Evolutionary conservation across 23 red algal genomes (phyloP).

Genomic region (Gracilaria domingensis): DNA sequence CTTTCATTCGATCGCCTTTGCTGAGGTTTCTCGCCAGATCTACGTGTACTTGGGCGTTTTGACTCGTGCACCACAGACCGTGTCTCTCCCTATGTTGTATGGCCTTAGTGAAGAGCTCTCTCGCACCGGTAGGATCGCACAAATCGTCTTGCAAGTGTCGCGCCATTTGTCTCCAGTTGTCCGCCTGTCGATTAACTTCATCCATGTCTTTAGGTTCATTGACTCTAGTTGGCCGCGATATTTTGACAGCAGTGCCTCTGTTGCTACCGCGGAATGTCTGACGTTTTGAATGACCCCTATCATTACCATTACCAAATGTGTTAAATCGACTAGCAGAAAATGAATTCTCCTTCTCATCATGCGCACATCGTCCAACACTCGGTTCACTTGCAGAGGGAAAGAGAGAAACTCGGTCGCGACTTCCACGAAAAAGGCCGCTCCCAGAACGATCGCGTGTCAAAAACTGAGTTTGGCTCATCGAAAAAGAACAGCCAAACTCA

Average conservation of each 20-base stretch:
- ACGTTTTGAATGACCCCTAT: slow-evolving; percentile 9
- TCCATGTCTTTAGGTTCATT: slow-evolving; percentile 42
- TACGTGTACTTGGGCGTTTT: slow-evolving; percentile 70
- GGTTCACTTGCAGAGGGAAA: slow-evolving; percentile 50
- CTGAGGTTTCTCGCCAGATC: slow-evolving; percentile 63
- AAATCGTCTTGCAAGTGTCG: slow-evolving; percentile 69
- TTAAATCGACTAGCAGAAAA: slow-evolving; percentile 21
- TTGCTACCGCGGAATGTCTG: slow-evolving; percentile 22
- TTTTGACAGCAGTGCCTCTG: slow-evolving; percentile 54
- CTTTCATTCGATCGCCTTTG: slow-evolving; percentile 50
- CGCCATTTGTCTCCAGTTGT: slow-evolving; percentile 75
- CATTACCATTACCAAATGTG: neutral
- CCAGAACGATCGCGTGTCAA: slow-evolving; percentile 12
- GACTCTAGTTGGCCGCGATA: slow-evolving; percentile 65
- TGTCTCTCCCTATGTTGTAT: slow-evolving; percentile 74
- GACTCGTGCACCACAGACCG: slow-evolving; percentile 52
- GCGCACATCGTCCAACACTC: slow-evolving; percentile 24
- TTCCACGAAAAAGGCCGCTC: slow-evolving; percentile 35
- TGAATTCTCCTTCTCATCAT: slow-evolving; percentile 56
- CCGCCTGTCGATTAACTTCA: slow-evolving; percentile 56
- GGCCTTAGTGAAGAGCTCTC: slow-evolving; percentile 52
- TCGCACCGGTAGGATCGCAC: slow-evolving; percentile 48
- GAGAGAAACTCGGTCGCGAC: slow-evolving; percentile 30
- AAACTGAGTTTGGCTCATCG: slow-evolving; percentile 21
- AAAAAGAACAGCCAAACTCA: slow-evolving; percentile 22